Evolutionary conservation across 2,329 filamentous ascomycete genomes (phyloP), one percentile per base, ranked within the genome.

Genomic region (Pseudocercospora eumusae): DNA sequence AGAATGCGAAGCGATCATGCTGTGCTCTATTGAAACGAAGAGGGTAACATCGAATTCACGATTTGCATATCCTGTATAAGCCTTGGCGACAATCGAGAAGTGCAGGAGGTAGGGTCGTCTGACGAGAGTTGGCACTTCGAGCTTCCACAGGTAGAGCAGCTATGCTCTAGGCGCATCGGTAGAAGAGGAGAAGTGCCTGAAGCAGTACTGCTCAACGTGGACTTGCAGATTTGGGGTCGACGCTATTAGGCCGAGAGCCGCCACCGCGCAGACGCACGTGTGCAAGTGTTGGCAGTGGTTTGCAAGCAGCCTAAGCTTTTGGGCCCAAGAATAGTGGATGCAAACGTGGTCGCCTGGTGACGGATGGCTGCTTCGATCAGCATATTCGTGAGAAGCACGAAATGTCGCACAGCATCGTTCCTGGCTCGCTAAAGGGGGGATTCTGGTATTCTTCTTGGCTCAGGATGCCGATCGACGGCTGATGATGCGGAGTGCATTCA

Each of bases 401-500:
- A 10, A 57, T 54, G 50, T 33, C 13, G 50, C 50, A 36, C 50
- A n/a, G 31, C 27, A 25, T 13, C 20, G 36, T 27, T 31, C 55
- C 55, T 57, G 55, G 27, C 55, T 45, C 52, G 52, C 53, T 61
- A 42, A 20, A 18, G 25, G 23, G 25, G 23, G 13, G 20, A 28
- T 23, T 44, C 36, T 20, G 28, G 20, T 11, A 6, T 20, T 11
- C 31, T 36, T 54, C 23, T 45, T 52, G 59, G 59, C 53, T 47
- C 52, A 31, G 40, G 27, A 20, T 21, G 42, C 21, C 31, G 54
- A 61, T 58, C 55, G 47, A 27, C 59, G 33, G 40, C 52, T 21
- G 42, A 53, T 28, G 23, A 61, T 45, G 59, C 55, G 59, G 59
- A 61, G 59, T 61, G 59, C 55, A 57, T 47, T 18, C 21, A 11